phyloP scores from a whole-genome alignment of 352 stramenopile genomes.

The Phytophthora kernoviae region DNA sequence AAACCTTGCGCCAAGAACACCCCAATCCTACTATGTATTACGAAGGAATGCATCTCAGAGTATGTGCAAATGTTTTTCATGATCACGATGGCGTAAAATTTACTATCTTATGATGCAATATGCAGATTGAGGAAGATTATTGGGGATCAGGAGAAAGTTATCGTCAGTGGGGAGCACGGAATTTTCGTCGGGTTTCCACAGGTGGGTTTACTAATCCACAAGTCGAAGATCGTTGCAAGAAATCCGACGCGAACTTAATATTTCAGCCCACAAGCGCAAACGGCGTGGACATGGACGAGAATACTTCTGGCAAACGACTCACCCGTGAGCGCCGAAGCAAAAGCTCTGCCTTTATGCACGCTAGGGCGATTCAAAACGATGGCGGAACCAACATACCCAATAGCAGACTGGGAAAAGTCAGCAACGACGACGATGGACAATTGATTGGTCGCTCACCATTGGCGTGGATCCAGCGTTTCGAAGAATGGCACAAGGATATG shows the following conservation, averaged over 20 bases:
- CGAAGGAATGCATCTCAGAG: conserved; percentile 40
- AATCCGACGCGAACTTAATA: conserved; percentile 41
- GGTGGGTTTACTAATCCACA: conserved; percentile 27
- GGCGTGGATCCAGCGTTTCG: conserved; percentile 79
- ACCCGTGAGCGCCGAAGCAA: conserved; percentile 66
- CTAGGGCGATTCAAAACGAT: conserved; percentile 32
- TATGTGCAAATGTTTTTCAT: conserved; percentile 22
- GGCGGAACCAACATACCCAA: conserved; percentile 26
- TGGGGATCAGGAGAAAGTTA: conserved; percentile 71
- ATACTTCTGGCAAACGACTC: conserved; percentile 17
- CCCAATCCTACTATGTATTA: conserved; percentile 67
- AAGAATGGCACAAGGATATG: conserved; percentile 82
- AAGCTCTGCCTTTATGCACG: conserved; percentile 63
- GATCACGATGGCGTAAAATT: not conserved
- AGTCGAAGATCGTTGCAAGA: conserved; percentile 42
- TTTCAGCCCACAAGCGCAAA: conserved; percentile 11
- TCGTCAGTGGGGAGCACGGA: conserved; percentile 57
- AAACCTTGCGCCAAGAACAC: conserved; percentile 61
- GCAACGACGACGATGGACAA: conserved; percentile 45
- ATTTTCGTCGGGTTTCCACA: conserved; percentile 49
- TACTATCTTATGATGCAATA: not conserved
- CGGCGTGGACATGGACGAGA: conserved; percentile 19
- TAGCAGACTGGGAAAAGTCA: conserved; percentile 9
- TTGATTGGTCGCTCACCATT: conserved; percentile 61
- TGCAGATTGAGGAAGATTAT: conserved; percentile 52